Base-by-base conservation (phyloP, 768 basidiomycete genomes). In the Candolleomyces efflorescens region DNA sequence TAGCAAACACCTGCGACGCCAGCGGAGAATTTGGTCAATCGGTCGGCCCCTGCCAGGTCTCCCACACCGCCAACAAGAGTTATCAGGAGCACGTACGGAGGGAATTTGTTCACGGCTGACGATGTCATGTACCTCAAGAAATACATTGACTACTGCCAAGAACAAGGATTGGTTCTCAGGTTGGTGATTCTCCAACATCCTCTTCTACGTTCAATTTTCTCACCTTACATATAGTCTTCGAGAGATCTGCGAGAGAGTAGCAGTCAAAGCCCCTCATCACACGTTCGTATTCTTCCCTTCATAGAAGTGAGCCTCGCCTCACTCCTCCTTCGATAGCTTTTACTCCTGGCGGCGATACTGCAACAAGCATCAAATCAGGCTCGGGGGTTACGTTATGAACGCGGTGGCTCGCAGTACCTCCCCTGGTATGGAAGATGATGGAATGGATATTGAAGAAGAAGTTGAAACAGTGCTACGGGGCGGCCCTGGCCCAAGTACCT, bases 331-430 rank as follows among this genome's bases (percentile, higher is more conserved):
- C 10, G 55, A 32, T 32, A 92, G 90, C 11, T 93, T 93, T 68
- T 93, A 92, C 68, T 93, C 91, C 1, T 94, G 92, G 92, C 82
- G 92, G 41, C 83, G 92, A 45, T 94, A 93, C 65, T 94, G 92
- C 74, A 94, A 94, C 68, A 94, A 93, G 67, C 91, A 94, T 68
- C 90, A 93, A 69, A 94, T 94, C 51, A 85, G 89, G n/a, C 78
- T 94, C 0, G 89, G 90, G 23, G 90, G 90, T 2, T 94, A 93
- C 63, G 75, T 82, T 9, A 92, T 93, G 91, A 86, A 82, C 54
- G 68, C 78, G 6, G 83, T 82, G 38, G 38, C 55, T 4, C 43
- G 50, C 5, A 50, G 55, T 41, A 22, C 5, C 43, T 41, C 44
- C 5, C 39, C 78, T 17, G 77, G 77, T 3, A 69, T 71, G 32